Conservation (phyloP, 805 yeast genomes). For the Saccharomycopsis javanensis region DNA sequence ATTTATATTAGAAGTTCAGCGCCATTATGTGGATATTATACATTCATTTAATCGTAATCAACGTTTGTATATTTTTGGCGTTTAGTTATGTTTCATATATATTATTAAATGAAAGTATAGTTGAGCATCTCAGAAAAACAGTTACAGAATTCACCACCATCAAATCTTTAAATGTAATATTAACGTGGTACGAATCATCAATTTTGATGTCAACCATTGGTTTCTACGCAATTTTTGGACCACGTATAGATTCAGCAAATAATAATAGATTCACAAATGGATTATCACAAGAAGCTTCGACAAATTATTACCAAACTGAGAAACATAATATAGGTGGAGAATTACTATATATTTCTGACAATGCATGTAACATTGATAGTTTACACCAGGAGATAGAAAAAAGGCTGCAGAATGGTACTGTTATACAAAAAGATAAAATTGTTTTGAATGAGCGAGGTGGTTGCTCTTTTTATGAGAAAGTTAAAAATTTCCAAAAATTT, state of each 20-base stretch:
- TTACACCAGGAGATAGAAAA: neutral
- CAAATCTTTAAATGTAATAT: neutral
- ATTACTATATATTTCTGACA: constrained; percentile 2
- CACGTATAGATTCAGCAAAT: constrained; percentile 3
- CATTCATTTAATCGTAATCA: neutral
- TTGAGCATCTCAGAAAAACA: neutral
- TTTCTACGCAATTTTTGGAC: constrained; percentile 19
- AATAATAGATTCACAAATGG: neutral
- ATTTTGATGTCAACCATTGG: constrained; percentile 6
- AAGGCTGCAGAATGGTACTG: neutral
- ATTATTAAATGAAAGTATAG: neutral
- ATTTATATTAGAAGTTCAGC: neutral
- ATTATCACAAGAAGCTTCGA: neutral
- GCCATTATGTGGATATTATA: neutral
- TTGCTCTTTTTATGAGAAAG: constrained; percentile 47
- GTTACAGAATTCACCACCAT: neutral
- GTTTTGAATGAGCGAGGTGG: constrained; percentile 33
- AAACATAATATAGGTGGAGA: constrained; percentile 3
- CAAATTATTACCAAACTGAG: neutral
- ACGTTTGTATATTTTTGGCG: neutral
- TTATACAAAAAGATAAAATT: neutral
- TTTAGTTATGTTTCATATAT: neutral
- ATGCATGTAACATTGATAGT: constrained; percentile 7
- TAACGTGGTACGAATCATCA: neutral
- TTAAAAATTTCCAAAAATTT: constrained; percentile 33